Conservation (phyloP, 495 filamentous ascomycete genomes). For the Choiromyces venosus region DNA sequence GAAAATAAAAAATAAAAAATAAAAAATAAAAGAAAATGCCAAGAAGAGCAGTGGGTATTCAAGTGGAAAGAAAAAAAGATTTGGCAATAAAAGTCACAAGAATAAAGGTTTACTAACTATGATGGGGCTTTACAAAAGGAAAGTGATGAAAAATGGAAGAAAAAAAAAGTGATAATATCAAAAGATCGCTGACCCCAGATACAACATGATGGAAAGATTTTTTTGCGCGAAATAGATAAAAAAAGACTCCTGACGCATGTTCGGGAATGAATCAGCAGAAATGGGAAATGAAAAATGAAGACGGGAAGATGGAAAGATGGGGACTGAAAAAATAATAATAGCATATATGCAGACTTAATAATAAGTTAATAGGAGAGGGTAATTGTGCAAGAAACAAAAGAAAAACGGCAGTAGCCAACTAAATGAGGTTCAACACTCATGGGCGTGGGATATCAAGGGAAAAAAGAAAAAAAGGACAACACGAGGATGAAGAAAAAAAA, state of each 20-base stretch:
- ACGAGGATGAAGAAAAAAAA: slow-evolving; percentile 20
- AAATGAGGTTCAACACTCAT: slow-evolving; percentile 15
- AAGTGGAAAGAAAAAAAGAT: slow-evolving; percentile 20
- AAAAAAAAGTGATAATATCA: slow-evolving; percentile 10
- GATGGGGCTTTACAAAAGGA: slow-evolving; percentile 20
- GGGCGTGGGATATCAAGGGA: slow-evolving; percentile 24
- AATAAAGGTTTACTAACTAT: slow-evolving; percentile 26
- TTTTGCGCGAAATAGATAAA: neutral
- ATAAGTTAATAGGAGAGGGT: neutral
- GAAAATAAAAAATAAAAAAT: no score
- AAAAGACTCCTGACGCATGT: slow-evolving; percentile 8
- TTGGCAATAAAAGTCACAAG: slow-evolving; percentile 15
- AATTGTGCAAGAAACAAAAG: slow-evolving; percentile 14
- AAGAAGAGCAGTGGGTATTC: slow-evolving; percentile 7
- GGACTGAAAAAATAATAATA: slow-evolving; percentile 27
- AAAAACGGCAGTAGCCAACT: slow-evolving; percentile 34
- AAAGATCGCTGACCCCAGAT: slow-evolving; percentile 9
- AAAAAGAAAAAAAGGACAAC: slow-evolving; percentile 27
- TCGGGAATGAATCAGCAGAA: slow-evolving; percentile 13
- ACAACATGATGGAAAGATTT: neutral
- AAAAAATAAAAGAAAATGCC: neutral
- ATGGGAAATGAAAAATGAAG: slow-evolving; percentile 18
- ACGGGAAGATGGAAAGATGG: slow-evolving; percentile 21
- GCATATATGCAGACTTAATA: slow-evolving; percentile 9
- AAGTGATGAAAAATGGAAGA: slow-evolving; percentile 14